phyloP scores from a whole-genome alignment of 2,329 filamentous ascomycete species.

The Phialophora tarda region DNA sequence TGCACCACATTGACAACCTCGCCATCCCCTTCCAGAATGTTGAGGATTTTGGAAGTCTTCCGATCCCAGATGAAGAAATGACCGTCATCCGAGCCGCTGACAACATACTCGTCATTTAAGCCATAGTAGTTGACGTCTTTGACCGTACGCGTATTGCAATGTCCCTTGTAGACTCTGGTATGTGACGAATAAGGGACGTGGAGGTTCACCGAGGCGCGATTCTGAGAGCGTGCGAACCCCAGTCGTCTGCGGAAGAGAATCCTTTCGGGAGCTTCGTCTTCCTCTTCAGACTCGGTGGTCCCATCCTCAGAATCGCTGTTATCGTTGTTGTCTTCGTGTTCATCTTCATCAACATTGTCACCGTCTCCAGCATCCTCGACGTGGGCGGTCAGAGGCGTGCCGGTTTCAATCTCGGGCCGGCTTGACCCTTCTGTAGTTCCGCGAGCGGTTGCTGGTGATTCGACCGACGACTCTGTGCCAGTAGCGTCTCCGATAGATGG shows the following conservation, averaged over 20 bases:
- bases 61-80: slow-evolving; percentile 73
- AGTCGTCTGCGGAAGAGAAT: slow-evolving; percentile 54
- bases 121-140: slow-evolving; percentile 74
- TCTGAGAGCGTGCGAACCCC: slow-evolving; percentile 55
- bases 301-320: slow-evolving; percentile 30
- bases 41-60: slow-evolving; percentile 65
- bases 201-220: slow-evolving; percentile 59
- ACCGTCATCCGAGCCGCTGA: slow-evolving; percentile 69
- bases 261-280: slow-evolving; percentile 39
- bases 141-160: slow-evolving; percentile 71
- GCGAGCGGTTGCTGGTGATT: slow-evolving; percentile 12
- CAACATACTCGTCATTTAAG: slow-evolving; percentile 70
- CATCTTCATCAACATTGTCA: slow-evolving; percentile 38
- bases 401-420: slow-evolving; percentile 25
- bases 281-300: slow-evolving; percentile 28
- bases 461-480: slow-evolving; percentile 11
- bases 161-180: slow-evolving; percentile 64
- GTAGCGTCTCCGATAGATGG: background rate
- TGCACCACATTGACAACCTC: slow-evolving; percentile 74
- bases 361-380: slow-evolving; percentile 37
- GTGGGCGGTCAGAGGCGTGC: slow-evolving; percentile 23
- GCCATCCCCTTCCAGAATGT: slow-evolving; percentile 69
- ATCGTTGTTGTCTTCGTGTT: slow-evolving; percentile 31
- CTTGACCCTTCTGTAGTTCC: slow-evolving; percentile 16
- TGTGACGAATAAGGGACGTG: slow-evolving; percentile 63